Evolutionary conservation across 202 grass and related monocot genomes (phyloP).

Genomic region (Digitaria exilis): DNA sequence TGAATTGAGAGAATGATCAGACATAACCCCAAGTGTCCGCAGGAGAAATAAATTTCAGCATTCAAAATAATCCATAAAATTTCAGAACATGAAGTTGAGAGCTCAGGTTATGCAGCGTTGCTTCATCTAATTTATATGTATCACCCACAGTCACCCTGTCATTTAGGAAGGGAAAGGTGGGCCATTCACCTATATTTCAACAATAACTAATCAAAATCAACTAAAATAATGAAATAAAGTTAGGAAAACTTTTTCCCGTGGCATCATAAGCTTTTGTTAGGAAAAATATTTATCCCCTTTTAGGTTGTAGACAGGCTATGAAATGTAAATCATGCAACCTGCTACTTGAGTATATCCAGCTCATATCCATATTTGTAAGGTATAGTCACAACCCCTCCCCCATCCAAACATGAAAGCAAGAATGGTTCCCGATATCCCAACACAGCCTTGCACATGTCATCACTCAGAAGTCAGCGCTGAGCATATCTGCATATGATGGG

Average conservation of each 20-base stretch:
- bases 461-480: not conserved
- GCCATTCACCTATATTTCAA: too few species aligned
- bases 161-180: not conserved
- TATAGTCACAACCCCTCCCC: not conserved
- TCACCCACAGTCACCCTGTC: not conserved
- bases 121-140: not conserved
- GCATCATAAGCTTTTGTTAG: not conserved
- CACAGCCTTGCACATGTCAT: not conserved
- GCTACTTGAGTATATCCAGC: not conserved
- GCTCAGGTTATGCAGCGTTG: not conserved
- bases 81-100: not conserved
- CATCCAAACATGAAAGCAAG: not conserved
- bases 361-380: constrained; percentile 7
- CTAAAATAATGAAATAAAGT: not conserved
- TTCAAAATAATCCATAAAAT: not conserved
- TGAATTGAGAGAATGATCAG: not conserved
- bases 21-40: not conserved
- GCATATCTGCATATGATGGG: not conserved
- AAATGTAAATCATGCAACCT: not conserved
- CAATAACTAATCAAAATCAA: not conserved
- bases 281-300: not conserved
- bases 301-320: not conserved
- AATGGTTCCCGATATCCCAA: not conserved
- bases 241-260: not conserved
- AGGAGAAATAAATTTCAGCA: not conserved